Percentiles rank a stretch among this genome's conserved stretches.
Conservation (phyloP, 768 basidiomycete species). For the Tulasnella sp. region DNA sequence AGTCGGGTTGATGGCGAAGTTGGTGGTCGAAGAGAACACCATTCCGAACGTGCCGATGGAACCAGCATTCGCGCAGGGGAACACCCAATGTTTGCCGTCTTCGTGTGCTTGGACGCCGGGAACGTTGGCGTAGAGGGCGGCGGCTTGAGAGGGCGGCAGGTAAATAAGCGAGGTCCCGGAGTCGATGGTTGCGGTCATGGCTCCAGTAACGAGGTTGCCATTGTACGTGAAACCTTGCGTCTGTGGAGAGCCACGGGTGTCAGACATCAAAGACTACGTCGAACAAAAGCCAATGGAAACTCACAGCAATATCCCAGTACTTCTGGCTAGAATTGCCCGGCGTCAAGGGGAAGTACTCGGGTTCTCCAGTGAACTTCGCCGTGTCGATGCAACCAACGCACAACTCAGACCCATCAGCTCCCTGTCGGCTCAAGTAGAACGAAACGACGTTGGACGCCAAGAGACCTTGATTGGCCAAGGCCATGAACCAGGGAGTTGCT, state of each 20-base stretch:
- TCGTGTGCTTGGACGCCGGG: neutral
- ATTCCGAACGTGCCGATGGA: neutral
- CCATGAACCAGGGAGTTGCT: constrained; percentile 14
- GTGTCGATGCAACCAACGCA: constrained; percentile 25
- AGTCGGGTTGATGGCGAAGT: neutral
- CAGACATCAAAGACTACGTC: neutral
- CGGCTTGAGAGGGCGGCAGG: neutral
- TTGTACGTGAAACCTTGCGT: neutral
- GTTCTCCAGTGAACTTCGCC: constrained; percentile 15
- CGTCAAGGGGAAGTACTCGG: neutral
- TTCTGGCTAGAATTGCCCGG: neutral
- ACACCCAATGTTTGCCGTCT: neutral
- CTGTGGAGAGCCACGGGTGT: neutral
- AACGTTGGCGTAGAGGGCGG: neutral
- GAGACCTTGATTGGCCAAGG: neutral
- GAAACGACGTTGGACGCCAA: constrained; percentile 25
- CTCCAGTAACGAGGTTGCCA: neutral
- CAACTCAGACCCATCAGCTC: neutral
- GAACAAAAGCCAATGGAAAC: neutral
- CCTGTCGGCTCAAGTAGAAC: constrained; percentile 18
- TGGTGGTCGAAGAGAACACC: neutral
- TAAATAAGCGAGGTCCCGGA: neutral
- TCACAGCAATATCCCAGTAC: neutral
- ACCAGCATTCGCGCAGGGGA: neutral
- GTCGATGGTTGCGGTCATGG: neutral